A percentile compares a stretch with the other conserved stretches of the same genome.
phyloP scores from a whole-genome alignment of 495 filamentous ascomycete species.

The Parathielavia hyrcaniae region DNA sequence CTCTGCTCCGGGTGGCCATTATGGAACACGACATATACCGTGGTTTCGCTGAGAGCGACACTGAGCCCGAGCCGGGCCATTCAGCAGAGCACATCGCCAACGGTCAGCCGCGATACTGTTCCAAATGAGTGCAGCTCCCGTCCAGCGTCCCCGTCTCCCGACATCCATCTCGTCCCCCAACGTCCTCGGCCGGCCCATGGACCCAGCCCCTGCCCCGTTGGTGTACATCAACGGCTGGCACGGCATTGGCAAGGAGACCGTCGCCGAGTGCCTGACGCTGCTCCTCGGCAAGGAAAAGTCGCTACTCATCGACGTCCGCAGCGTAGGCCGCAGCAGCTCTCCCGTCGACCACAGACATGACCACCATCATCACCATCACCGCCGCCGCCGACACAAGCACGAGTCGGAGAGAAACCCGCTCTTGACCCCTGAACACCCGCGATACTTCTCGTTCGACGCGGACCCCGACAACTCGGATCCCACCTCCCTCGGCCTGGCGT shows the following conservation, averaged over 20 bases:
- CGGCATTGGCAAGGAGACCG: conserved; percentile 29
- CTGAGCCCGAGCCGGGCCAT: background rate
- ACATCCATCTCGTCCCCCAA: conserved; percentile 1
- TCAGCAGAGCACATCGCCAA: background rate
- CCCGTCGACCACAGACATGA: background rate
- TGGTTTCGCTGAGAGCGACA: background rate
- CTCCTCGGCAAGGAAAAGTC: conserved; percentile 27
- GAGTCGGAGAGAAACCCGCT: conserved; percentile 14
- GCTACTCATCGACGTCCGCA: conserved; percentile 23
- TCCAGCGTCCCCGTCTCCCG: conserved; percentile 8
- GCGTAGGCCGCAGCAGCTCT: conserved; percentile 8
- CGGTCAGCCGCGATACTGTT: background rate
- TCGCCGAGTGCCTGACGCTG: conserved; percentile 26
- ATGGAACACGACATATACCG: background rate
- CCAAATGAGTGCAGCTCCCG: conserved; percentile 6
- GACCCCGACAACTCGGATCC: background rate
- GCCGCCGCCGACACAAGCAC: background rate
- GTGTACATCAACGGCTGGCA: conserved; percentile 31
- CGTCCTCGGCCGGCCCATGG: conserved; percentile 21
- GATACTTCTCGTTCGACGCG: conserved; percentile 19
- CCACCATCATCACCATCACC: background rate
- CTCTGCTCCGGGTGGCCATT: background rate
- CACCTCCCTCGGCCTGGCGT: background rate
- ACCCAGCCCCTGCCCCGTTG: conserved; percentile 24
- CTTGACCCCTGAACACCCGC: conserved; percentile 24